A percentile compares a stretch with the other conserved stretches of the same genome.
Evolutionary conservation across 306 rosid genomes (phyloP).

Genomic region (Cyamopsis tetragonoloba): DNA sequence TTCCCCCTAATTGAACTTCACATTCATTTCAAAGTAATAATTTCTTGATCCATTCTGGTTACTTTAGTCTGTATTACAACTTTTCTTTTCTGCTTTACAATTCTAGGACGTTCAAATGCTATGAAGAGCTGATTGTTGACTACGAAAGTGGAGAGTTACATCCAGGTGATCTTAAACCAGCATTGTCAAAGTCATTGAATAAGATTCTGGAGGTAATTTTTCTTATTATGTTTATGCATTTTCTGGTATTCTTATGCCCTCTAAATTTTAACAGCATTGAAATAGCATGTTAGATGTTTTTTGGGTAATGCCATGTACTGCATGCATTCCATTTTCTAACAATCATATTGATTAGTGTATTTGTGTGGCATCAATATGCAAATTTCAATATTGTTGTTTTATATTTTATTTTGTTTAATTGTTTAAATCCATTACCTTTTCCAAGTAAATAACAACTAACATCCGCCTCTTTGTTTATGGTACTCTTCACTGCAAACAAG

Average conservation of each 20-base stretch:
- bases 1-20: neutral
- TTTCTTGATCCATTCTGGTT: conserved; percentile 10
- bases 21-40: neutral
- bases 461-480: too few relatives aligned
- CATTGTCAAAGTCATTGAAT: conserved; percentile 70
- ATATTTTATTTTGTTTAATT: neutral
- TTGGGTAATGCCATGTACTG: neutral
- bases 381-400: neutral
- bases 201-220: conserved; percentile 67
- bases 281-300: neutral
- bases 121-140: conserved; percentile 55
- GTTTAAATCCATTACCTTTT: neutral
- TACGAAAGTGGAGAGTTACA: conserved; percentile 65
- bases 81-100: conserved; percentile 1
- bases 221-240: conserved; percentile 7
- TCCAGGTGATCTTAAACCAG: conserved; percentile 77
- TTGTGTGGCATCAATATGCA: neutral
- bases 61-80: neutral
- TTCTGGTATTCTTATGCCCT: neutral
- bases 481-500: too few relatives aligned
- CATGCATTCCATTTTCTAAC: neutral
- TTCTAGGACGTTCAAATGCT: conserved; percentile 56
- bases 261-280: neutral
- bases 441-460: neutral
- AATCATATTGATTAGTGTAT: neutral